Percentiles rank a stretch among this genome's conserved stretches.
phyloP scores from a whole-genome alignment of 805 yeast genomes.

The Barnettozyma sp. region DNA sequence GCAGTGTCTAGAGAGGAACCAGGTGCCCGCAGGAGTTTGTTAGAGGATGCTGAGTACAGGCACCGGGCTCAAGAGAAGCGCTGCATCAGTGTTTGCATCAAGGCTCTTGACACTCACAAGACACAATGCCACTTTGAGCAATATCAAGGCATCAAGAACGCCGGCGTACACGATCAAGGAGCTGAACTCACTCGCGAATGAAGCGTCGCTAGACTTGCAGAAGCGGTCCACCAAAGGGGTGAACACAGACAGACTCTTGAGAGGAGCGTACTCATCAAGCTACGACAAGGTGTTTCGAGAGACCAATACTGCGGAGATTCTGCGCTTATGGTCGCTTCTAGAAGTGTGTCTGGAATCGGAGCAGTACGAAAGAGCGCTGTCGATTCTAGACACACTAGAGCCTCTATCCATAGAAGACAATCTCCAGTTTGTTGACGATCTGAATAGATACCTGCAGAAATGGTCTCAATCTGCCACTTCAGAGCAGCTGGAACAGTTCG shows the following conservation, averaged over 20 bases:
- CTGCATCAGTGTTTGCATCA: no score
- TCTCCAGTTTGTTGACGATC: conserved; percentile 53
- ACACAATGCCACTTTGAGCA: conserved; percentile 3
- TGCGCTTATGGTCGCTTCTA: conserved; percentile 65
- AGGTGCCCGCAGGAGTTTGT: no score
- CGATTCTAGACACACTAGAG: conserved; percentile 56
- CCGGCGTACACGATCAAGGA: conserved; percentile 6
- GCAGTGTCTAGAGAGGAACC: no score
- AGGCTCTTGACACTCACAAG: no score
- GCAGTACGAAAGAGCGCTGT: conserved; percentile 63
- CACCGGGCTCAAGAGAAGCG: no score
- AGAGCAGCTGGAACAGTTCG: conserved; percentile 37
- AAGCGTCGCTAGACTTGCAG: neutral
- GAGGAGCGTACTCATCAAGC: conserved; percentile 17
- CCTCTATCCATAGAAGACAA: conserved; percentile 35
- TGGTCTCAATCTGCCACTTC: conserved; percentile 35
- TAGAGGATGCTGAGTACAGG: no score
- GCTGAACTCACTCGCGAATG: conserved; percentile 1
- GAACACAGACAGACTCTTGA: conserved; percentile 11
- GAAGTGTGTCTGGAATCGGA: conserved; percentile 70
- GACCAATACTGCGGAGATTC: conserved; percentile 44
- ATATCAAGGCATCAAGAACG: conserved; percentile 3
- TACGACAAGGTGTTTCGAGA: conserved; percentile 21
- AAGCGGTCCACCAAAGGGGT: conserved; percentile 3
- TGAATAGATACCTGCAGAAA: conserved; percentile 53